Percentiles rank a stretch among this genome's conserved stretches.
phyloP scores from a whole-genome alignment of 2,329 filamentous ascomycete species.

The Chaetomiaceae sp. region DNA sequence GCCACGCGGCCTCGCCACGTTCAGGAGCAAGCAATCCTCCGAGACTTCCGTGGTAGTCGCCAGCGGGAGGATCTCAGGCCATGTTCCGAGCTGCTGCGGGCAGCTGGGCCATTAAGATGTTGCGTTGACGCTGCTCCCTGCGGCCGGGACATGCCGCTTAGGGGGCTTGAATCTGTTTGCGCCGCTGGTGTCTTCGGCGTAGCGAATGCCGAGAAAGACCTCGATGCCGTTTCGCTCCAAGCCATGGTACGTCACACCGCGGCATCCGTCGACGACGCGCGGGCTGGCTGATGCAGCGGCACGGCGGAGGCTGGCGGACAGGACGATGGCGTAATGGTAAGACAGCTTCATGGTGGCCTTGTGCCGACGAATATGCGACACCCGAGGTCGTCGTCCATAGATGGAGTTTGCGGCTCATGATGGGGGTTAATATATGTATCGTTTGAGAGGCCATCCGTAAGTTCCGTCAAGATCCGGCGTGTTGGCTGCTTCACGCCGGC shows the following conservation, averaged over 20 bases:
- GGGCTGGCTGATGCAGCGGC: too few relatives aligned
- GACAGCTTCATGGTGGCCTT: too few relatives aligned
- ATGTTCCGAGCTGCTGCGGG: neutral
- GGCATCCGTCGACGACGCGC: neutral
- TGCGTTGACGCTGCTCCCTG: neutral
- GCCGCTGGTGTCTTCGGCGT: constrained; percentile 2
- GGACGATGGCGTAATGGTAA: too few relatives aligned
- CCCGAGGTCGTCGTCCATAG: too few relatives aligned
- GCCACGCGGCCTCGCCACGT: neutral
- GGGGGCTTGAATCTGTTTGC: constrained; percentile 1
- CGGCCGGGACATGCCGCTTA: neutral
- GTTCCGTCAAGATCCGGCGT: too few relatives aligned
- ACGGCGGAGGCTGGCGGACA: too few relatives aligned
- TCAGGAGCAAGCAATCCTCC: constrained; percentile 4
- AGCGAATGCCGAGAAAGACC: constrained; percentile 5
- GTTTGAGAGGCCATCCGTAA: too few relatives aligned
- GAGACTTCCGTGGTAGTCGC: neutral
- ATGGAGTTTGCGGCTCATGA: too few relatives aligned
- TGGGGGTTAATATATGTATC: too few relatives aligned
- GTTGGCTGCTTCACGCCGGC: constrained; percentile 54
- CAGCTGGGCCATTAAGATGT: neutral
- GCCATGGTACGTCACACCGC: neutral
- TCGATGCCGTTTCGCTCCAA: constrained; percentile 4
- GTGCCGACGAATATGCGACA: too few relatives aligned
- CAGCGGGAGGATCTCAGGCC: neutral